These are phyloP conservation scores for Astrothelium macrocarpum DNA, from an alignment of 495 filamentous ascomycete species.

Conservation along the genomic window DNA sequence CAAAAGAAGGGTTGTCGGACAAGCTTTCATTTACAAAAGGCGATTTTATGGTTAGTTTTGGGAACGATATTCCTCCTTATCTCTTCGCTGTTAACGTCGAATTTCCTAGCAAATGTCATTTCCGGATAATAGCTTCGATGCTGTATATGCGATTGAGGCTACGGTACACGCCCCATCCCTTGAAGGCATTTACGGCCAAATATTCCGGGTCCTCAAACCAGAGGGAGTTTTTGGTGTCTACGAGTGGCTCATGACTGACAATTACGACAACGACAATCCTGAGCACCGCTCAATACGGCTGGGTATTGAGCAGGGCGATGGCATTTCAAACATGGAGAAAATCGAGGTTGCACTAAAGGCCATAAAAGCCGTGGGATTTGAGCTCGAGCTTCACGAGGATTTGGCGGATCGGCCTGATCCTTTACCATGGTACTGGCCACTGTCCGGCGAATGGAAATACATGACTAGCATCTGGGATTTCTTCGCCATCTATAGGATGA, in stretches of 20 bases:
- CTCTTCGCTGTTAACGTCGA: not conserved
- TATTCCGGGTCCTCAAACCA: conserved; percentile 91
- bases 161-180: conserved; percentile 92
- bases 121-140: conserved; percentile 82
- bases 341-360: conserved; percentile 74
- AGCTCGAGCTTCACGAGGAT: conserved; percentile 80
- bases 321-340: conserved; percentile 97
- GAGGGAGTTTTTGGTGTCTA: conserved; percentile 95
- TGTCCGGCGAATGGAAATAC: conserved; percentile 73
- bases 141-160: conserved; percentile 96
- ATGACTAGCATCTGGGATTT: conserved; percentile 72
- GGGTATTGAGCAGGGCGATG: conserved; percentile 92
- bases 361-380: conserved; percentile 83
- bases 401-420: conserved; percentile 69
- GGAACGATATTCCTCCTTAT: not conserved
- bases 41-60: conserved; percentile 74
- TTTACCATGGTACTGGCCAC: conserved; percentile 91
- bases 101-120: conserved; percentile 83
- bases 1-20: conserved; percentile 66
- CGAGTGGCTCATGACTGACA: conserved; percentile 98
- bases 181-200: conserved; percentile 90
- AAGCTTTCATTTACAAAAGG: conserved; percentile 89
- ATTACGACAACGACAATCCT: conserved; percentile 81
- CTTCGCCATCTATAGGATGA: conserved; percentile 83
- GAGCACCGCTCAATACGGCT: conserved; percentile 86